Conservation (phyloP, 2,329 filamentous ascomycete species). For the Macrophomina pseudophaseolina region DNA sequence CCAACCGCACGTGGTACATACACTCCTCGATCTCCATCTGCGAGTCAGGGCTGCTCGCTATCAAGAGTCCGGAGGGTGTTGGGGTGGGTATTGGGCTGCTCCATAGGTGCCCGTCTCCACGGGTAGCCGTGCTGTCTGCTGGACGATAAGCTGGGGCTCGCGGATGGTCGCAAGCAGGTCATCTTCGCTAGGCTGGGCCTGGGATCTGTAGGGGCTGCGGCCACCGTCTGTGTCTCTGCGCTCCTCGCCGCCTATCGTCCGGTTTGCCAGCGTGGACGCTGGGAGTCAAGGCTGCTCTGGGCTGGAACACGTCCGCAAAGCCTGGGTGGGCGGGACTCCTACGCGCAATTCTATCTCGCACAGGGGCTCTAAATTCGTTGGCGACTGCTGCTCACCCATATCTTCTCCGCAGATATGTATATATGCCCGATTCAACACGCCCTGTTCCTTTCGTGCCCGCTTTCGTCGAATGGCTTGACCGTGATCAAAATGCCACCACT, state of each 20-base stretch:
- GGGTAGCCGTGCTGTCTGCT: conserved; percentile 5
- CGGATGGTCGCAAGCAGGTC: conserved; percentile 20
- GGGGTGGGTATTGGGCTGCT: conserved; percentile 19
- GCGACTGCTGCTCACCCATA: neutral
- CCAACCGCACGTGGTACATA: conserved; percentile 4
- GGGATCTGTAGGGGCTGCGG: conserved; percentile 18
- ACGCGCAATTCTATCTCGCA: neutral
- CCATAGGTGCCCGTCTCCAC: neutral
- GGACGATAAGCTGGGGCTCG: neutral
- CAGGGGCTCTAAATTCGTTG: neutral
- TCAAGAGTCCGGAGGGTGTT: conserved; percentile 17
- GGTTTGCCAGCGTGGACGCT: conserved; percentile 9
- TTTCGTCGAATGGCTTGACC: conserved; percentile 7
- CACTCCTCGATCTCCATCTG: conserved; percentile 3
- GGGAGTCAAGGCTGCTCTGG: conserved; percentile 15
- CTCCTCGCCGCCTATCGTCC: neutral
- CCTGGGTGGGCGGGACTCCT: conserved; percentile 22
- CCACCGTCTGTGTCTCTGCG: conserved; percentile 16
- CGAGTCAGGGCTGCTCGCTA: conserved; percentile 18
- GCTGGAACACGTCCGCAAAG: conserved; percentile 6
- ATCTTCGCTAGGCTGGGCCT: conserved; percentile 9
- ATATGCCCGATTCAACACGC: neutral
- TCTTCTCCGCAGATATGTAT: conserved; percentile 1
- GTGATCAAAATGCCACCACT: neutral
- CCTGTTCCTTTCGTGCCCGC: conserved; percentile 8